A percentile compares a stretch with the other conserved stretches of the same genome.
Conservation (phyloP, 2,329 filamentous ascomycete genomes). For the Verticillium albo-atrum region DNA sequence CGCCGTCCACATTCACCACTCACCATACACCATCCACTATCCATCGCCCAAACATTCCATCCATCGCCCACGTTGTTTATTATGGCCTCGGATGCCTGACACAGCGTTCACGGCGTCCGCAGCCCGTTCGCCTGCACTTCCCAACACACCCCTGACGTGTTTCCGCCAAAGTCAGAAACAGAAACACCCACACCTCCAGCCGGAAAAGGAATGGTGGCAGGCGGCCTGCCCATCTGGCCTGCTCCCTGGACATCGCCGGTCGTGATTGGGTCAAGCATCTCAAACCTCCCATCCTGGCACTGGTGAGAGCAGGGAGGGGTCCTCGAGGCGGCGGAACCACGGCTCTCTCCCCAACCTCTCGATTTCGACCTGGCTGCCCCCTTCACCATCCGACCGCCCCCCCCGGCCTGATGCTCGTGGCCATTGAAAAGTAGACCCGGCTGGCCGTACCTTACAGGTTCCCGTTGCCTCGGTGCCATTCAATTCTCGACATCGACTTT, state of each 20-base stretch:
- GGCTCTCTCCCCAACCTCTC: slow-evolving; percentile 26
- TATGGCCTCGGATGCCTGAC: neutral
- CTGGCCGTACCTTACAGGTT: neutral
- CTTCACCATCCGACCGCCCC: no score
- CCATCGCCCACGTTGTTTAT: neutral
- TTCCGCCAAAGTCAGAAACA: neutral
- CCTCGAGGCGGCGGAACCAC: slow-evolving; percentile 7
- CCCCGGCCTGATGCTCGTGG: neutral
- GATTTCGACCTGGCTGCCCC: slow-evolving; percentile 17
- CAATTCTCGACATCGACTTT: neutral
- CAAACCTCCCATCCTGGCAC: slow-evolving; percentile 2
- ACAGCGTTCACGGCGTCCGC: no score
- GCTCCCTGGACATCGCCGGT: neutral
- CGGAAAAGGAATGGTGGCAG: neutral
- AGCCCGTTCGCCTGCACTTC: no score
- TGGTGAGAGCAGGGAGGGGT: neutral
- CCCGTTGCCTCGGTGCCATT: neutral
- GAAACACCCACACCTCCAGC: neutral
- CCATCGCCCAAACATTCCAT: neutral
- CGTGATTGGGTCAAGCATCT: slow-evolving; percentile 6
- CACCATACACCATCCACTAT: neutral
- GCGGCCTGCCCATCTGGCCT: slow-evolving; percentile 4
- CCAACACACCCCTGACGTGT: no score
- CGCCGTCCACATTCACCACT: neutral
- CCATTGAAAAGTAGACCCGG: neutral